Evolutionary conservation across 257 asterid species (phyloP).

Genomic region (Misopates orontium): DNA sequence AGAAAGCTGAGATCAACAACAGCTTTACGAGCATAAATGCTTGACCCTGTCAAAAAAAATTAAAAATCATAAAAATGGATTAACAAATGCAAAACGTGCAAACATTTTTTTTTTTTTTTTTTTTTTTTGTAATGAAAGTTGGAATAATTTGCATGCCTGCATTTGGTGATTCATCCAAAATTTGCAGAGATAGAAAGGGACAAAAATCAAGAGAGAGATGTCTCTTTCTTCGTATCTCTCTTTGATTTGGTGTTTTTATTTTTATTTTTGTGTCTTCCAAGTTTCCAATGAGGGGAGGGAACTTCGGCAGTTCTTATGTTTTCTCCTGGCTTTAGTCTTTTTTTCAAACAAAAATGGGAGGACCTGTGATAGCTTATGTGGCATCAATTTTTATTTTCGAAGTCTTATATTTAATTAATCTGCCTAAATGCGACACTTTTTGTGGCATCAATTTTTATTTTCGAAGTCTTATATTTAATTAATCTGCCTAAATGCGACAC

Average conservation of each 20-base stretch:
- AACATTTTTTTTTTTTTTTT: conserved; percentile 5
- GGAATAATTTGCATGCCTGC: conserved; percentile 35
- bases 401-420: too few relatives aligned
- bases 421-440: too few relatives aligned
- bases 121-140: too few relatives aligned
- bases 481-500: too few relatives aligned
- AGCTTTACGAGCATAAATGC: conserved; percentile 30
- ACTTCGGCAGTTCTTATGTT: too few relatives aligned
- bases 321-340: too few relatives aligned
- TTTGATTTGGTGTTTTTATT: not conserved
- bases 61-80: not conserved
- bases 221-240: conserved; percentile 3
- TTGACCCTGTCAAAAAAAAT: conserved; percentile 41
- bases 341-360: too few relatives aligned
- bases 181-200: conserved; percentile 6
- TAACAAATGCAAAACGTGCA: not conserved
- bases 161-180: conserved; percentile 12
- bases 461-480: too few relatives aligned
- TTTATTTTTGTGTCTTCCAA: not conserved
- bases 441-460: too few relatives aligned
- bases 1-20: conserved; percentile 38
- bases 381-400: too few relatives aligned
- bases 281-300: not conserved
- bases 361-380: too few relatives aligned
- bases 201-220: not conserved